Percentiles rank a stretch among this genome's conserved stretches.
phyloP scores from a whole-genome alignment of 345 rosid species.

The Rhodamnia argentea region DNA sequence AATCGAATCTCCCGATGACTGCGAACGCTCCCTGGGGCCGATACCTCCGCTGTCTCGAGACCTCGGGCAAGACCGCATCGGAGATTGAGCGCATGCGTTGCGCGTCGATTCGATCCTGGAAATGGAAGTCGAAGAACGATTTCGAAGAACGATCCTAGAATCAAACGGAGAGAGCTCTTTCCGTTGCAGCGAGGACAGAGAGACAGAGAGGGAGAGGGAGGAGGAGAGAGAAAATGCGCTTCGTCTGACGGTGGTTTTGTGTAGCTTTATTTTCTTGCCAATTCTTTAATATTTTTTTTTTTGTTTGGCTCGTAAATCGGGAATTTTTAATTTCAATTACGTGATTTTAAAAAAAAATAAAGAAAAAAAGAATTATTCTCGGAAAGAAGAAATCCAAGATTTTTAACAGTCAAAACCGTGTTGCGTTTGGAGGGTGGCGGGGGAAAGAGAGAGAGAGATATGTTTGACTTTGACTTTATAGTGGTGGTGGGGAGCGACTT shows the following conservation, averaged over 20 bases:
- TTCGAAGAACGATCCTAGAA: background rate
- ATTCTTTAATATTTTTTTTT: background rate
- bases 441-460: background rate
- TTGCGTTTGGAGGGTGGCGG: constrained; percentile 1
- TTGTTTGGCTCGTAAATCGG: background rate
- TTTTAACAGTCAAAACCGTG: constrained; percentile 35
- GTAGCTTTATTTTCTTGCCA: background rate
- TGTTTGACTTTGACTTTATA: background rate
- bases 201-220: background rate
- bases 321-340: background rate
- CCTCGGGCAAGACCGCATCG: constrained; percentile 61
- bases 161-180: background rate
- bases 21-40: constrained; percentile 1
- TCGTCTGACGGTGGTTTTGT: background rate
- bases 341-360: background rate
- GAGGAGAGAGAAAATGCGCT: constrained; percentile 19
- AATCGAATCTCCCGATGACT: constrained; percentile 5
- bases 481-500: background rate
- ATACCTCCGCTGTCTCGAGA: constrained; percentile 14
- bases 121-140: background rate
- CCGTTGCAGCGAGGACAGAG: constrained; percentile 6
- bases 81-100: constrained; percentile 6
- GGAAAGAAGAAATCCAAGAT: background rate
- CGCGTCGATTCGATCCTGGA: background rate
- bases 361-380: background rate